A percentile compares a stretch with the other conserved stretches of the same genome.
Evolutionary conservation across 768 basidiomycete species (phyloP).

Genomic region (Hydnomerulius pinastri): DNA sequence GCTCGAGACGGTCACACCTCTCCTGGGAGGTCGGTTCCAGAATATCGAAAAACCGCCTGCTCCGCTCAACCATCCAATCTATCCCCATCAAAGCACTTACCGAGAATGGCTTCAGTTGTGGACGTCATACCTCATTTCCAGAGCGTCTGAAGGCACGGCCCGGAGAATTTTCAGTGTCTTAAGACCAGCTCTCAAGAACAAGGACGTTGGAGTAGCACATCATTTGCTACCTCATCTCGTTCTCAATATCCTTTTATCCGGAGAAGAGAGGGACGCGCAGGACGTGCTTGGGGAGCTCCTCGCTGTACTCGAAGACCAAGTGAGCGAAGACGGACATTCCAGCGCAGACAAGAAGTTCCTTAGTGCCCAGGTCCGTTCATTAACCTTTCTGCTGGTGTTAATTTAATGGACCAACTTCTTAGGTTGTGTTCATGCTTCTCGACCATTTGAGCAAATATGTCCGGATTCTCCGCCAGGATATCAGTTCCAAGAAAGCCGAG

Average conservation of each 20-base stretch:
- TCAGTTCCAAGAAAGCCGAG: slow-evolving; percentile 51
- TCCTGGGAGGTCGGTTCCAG: slow-evolving; percentile 71
- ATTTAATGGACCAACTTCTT: neutral
- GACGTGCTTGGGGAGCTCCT: slow-evolving; percentile 77
- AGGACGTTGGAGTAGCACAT: slow-evolving; percentile 93
- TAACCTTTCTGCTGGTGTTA: neutral
- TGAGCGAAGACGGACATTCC: slow-evolving; percentile 57
- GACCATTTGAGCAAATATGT: slow-evolving; percentile 95
- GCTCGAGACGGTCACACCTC: slow-evolving; percentile 80
- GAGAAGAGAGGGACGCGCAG: slow-evolving; percentile 57
- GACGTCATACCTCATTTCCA: slow-evolving; percentile 78
- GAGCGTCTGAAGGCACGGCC: slow-evolving; percentile 58
- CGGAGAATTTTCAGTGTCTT: slow-evolving; percentile 77
- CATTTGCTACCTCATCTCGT: slow-evolving; percentile 91
- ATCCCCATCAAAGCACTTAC: slow-evolving; percentile 75
- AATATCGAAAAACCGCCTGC: slow-evolving; percentile 45
- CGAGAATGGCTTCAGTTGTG: slow-evolving; percentile 95
- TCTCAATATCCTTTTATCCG: slow-evolving; percentile 80
- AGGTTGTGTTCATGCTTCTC: slow-evolving; percentile 93
- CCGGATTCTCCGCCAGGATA: slow-evolving; percentile 69
- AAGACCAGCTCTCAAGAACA: slow-evolving; percentile 73
- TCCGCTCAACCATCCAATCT: slow-evolving; percentile 69
- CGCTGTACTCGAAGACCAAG: slow-evolving; percentile 85
- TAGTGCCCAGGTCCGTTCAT: slow-evolving; percentile 80
- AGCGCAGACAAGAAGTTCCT: slow-evolving; percentile 80